These are phyloP conservation scores for Trichoderma parareesei DNA, from an alignment of 495 filamentous ascomycete species.

Conservation along the genomic window DNA sequence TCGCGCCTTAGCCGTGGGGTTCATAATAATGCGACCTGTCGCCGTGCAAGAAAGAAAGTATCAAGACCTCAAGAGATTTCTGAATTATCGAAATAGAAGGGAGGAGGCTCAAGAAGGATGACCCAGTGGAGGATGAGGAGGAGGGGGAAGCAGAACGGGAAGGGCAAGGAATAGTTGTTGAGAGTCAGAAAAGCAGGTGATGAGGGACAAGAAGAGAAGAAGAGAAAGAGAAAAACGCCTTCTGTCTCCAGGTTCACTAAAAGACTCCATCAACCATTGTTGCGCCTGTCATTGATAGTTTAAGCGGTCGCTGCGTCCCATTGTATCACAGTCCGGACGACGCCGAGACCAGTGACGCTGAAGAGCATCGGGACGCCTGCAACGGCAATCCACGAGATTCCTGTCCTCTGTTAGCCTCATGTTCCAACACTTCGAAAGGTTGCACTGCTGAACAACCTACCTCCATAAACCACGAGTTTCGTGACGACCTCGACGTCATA, in stretches of 20 bases:
- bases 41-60: background rate
- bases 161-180: too few relatives aligned
- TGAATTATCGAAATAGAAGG: too few relatives aligned
- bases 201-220: background rate
- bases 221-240: background rate
- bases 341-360: constrained; percentile 54
- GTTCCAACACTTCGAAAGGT: constrained; percentile 10
- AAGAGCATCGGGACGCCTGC: constrained; percentile 61
- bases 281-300: background rate
- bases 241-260: background rate
- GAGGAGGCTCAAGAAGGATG: background rate
- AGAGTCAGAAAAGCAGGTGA: too few relatives aligned
- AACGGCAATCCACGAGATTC: constrained; percentile 69
- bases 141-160: too few relatives aligned
- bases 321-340: background rate
- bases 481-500: constrained; percentile 98
- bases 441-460: constrained; percentile 40
- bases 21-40: background rate
- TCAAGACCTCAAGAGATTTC: background rate
- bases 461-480: constrained; percentile 90
- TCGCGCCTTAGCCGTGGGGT: background rate
- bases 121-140: background rate
- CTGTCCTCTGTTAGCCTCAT: constrained; percentile 26
- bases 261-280: background rate
- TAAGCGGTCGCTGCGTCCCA: background rate